phyloP scores from a whole-genome alignment of 352 stramenopile genomes.

The Pythium aphanidermatum region DNA sequence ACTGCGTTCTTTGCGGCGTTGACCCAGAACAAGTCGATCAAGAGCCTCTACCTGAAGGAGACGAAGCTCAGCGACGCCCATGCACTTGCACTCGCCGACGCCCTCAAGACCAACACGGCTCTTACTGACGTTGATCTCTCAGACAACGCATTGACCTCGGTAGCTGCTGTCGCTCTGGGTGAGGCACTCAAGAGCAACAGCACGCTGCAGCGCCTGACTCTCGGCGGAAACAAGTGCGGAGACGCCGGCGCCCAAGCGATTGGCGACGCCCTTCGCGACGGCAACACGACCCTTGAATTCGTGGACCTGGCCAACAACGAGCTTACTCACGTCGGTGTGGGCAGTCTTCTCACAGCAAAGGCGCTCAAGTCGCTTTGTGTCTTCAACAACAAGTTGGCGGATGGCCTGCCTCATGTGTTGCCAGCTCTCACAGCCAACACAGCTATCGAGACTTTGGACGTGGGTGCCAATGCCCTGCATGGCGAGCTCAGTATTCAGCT shows the following conservation, averaged over 20 bases:
- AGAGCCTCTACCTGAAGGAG: conserved; percentile 58
- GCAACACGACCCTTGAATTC: conserved; percentile 38
- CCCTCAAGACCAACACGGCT: conserved; percentile 41
- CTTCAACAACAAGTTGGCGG: conserved; percentile 72
- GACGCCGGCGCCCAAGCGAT: conserved; percentile 43
- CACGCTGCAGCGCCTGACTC: conserved; percentile 32
- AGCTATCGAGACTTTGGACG: conserved; percentile 49
- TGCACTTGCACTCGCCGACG: conserved; percentile 28
- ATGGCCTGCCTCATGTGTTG: conserved; percentile 41
- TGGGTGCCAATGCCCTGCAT: conserved; percentile 70
- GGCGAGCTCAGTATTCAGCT: conserved; percentile 48
- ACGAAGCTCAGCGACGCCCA: conserved; percentile 50
- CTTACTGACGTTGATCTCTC: conserved; percentile 60
- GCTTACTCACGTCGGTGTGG: conserved; percentile 44
- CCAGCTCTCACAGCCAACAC: conserved; percentile 44
- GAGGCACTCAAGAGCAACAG: conserved; percentile 41
- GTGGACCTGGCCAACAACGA: conserved; percentile 70
- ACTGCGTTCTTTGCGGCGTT: conserved; percentile 54
- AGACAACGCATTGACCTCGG: conserved; percentile 56
- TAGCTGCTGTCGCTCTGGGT: conserved; percentile 25
- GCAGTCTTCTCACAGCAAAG: conserved; percentile 32
- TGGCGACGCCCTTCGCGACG: conserved; percentile 22
- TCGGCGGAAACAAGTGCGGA: conserved; percentile 55
- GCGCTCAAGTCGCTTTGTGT: conserved; percentile 53
- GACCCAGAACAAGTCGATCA: conserved; percentile 50